A percentile compares a stretch with the other conserved stretches of the same genome.
phyloP scores from a whole-genome alignment of 2,329 filamentous ascomycete species.

The Colletotrichum filicis region DNA sequence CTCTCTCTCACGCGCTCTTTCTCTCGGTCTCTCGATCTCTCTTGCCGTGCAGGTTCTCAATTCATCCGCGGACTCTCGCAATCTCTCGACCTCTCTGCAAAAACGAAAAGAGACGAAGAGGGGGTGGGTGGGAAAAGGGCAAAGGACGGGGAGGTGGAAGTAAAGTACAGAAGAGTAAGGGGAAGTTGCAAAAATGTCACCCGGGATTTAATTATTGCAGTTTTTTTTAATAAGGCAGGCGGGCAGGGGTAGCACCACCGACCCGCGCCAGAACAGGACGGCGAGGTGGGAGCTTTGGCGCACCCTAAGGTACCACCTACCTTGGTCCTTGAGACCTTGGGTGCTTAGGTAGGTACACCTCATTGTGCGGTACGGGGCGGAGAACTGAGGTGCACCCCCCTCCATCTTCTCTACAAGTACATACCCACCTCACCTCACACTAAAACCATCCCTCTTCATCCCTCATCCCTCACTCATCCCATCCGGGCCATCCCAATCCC shows the following conservation, averaged over 20 bases:
- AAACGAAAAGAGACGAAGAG: slow-evolving; percentile 17
- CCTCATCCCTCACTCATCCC: not conserved
- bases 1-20: not conserved
- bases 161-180: slow-evolving; percentile 32
- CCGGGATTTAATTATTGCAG: slow-evolving; percentile 35
- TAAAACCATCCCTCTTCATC: not conserved
- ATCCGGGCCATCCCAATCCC: not conserved
- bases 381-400: not conserved
- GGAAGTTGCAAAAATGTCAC: slow-evolving; percentile 37
- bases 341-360: too few relatives aligned
- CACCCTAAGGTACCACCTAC: not conserved
- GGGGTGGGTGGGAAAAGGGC: slow-evolving; percentile 8
- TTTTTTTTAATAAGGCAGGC: slow-evolving; percentile 35
- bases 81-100: slow-evolving; percentile 28
- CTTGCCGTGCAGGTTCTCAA: slow-evolving; percentile 5
- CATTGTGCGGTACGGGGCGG: too few relatives aligned
- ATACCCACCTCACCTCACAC: not conserved
- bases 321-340: too few relatives aligned
- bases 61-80: not conserved
- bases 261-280: slow-evolving; percentile 30
- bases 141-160: slow-evolving; percentile 16
- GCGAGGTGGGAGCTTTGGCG: slow-evolving; percentile 1
- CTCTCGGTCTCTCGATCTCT: not conserved
- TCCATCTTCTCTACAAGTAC: not conserved
- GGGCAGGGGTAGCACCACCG: slow-evolving; percentile 35